These are phyloP conservation scores for Neonectria coccinea DNA, from an alignment of 2,329 filamentous ascomycete genomes.

Conservation along the genomic window DNA sequence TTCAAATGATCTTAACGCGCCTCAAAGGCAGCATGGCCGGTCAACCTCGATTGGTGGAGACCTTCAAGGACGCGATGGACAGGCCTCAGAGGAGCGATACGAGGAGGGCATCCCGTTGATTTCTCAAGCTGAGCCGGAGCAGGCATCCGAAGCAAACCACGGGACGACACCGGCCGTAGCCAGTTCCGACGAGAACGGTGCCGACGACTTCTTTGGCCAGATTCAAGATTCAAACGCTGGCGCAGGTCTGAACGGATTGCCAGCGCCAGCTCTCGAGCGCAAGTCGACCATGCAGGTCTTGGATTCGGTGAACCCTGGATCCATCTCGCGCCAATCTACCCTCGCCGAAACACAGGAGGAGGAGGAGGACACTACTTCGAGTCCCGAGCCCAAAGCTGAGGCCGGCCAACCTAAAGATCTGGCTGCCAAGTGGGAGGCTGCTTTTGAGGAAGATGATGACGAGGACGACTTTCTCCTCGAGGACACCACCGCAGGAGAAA, in stretches of 20 bases:
- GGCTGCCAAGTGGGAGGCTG: slow-evolving; percentile 85
- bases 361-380: slow-evolving; percentile 36
- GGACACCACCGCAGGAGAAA: slow-evolving; percentile 60
- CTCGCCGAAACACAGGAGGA: slow-evolving; percentile 50
- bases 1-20: slow-evolving; percentile 23
- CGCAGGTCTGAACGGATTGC: slow-evolving; percentile 29
- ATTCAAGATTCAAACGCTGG: slow-evolving; percentile 52
- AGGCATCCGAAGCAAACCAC: neutral
- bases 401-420: slow-evolving; percentile 64
- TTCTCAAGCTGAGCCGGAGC: slow-evolving; percentile 47
- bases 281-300: slow-evolving; percentile 79
- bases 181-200: slow-evolving; percentile 58
- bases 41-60: slow-evolving; percentile 59
- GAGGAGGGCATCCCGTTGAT: slow-evolving; percentile 78
- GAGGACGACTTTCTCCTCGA: slow-evolving; percentile 69
- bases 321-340: slow-evolving; percentile 47
- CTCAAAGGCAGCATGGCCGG: slow-evolving; percentile 39
- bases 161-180: slow-evolving; percentile 39
- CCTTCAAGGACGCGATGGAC: slow-evolving; percentile 54
- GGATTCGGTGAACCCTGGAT: slow-evolving; percentile 57
- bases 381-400: slow-evolving; percentile 36
- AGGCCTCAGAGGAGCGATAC: slow-evolving; percentile 68
- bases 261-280: slow-evolving; percentile 61
- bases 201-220: slow-evolving; percentile 73
- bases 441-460: slow-evolving; percentile 80